Base-by-base conservation (phyloP, 192 early-diverging fungal species). In the Spinellus fusiger region DNA sequence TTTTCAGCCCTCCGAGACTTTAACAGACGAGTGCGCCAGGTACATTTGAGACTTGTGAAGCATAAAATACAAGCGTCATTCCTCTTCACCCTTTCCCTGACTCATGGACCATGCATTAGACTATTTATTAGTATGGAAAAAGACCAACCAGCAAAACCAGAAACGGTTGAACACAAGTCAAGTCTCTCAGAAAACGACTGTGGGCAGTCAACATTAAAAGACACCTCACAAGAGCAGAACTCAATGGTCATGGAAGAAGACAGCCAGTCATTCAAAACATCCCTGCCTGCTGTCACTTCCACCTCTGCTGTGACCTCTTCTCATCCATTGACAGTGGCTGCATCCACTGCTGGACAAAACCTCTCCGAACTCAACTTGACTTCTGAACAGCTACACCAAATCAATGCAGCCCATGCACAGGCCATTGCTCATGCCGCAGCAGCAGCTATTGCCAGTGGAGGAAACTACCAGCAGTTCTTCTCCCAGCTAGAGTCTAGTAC, bases 371-470 rank as follows among this genome's bases (percentile, higher is more conserved):
- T 51, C 3, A 51, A 51, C 27, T 33, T 59, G 18, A 28, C 57
- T 8, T 18, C 23, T 29, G 46, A 32, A 3, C 57, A 59, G 15
- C 33, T 59, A n/a, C 57, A 59, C 46, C 64, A 65, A 49, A 57
- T 65, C 12, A 65, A 56, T 25, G 64, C 55, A 12, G 64, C 64
- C 28, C 64, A 65, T 31, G 55, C 56, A 29, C 64, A 65, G 25
- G 64, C 64, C 4, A 48, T 65, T 18, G 64, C 64, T 22, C 64
- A 65, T 38, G 64, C 49, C 40, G 64, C 64, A 15, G 62, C 62
- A 16, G 64, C 64, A 16, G 64, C 64, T 22, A 57, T 65, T 12
- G 55, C 64, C 3, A 65, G 49, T 33, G 56, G 56, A 16, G 56
- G 56, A 37, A 51, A 49, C n/a, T 65, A 65, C 40, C 56, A 59